Evolutionary conservation across 1,284 basidiomycete genomes (phyloP).

Genomic region (Kwoniella shivajii): DNA sequence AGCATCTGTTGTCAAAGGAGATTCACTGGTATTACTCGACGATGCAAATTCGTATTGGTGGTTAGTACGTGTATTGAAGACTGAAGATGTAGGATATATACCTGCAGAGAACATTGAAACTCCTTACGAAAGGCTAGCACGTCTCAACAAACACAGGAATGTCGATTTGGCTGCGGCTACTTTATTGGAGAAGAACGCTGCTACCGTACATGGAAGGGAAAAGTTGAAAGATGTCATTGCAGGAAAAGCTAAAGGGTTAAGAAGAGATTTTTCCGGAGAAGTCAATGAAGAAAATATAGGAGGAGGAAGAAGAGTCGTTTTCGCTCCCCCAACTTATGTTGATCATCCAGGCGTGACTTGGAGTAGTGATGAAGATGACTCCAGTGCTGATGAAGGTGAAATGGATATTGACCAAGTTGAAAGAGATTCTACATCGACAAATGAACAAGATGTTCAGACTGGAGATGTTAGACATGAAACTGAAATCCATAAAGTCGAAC

Average conservation of each 20-base stretch:
- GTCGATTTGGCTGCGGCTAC: constrained; percentile 70
- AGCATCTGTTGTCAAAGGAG: constrained; percentile 86
- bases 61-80: constrained; percentile 94
- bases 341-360: constrained; percentile 61
- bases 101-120: constrained; percentile 99
- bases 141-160: constrained; percentile 96
- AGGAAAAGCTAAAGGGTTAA: constrained; percentile 29
- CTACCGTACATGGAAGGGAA: constrained; percentile 30
- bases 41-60: constrained; percentile 98
- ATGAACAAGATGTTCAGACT: constrained; percentile 20
- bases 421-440: constrained; percentile 3
- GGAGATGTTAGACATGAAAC: constrained; percentile 30
- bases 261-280: constrained; percentile 20
- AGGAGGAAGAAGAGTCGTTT: constrained; percentile 50
- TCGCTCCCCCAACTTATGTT: constrained; percentile 58
- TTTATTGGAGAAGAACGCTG: constrained; percentile 34
- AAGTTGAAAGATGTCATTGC: constrained; percentile 39
- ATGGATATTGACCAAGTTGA: constrained; percentile 63
- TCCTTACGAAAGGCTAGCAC: constrained; percentile 90
- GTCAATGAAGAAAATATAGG: constrained; percentile 24
- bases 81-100: constrained; percentile 98
- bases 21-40: constrained; percentile 89
- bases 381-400: constrained; percentile 55
- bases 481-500: constrained; percentile 24
- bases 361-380: constrained; percentile 72